Percentiles rank a stretch among this genome's conserved stretches.
These are phyloP conservation scores for Fusarium sacchari DNA, from an alignment of 2,329 filamentous ascomycete species.

Conservation along the genomic window DNA sequence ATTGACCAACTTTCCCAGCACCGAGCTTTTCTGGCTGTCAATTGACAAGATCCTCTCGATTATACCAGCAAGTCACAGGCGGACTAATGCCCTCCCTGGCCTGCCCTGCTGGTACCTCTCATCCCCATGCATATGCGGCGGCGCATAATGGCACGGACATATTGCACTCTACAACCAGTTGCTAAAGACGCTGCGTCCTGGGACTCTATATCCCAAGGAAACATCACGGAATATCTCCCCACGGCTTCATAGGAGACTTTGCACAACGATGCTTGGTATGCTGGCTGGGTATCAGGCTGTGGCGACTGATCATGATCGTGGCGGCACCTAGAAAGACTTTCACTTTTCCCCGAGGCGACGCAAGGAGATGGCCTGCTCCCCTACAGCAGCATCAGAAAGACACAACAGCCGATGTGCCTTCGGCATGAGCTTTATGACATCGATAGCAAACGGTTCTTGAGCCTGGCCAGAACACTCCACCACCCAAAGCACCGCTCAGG, in stretches of 20 bases:
- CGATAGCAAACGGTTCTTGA: rapidly evolving
- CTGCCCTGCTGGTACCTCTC: not conserved
- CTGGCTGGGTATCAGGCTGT: not conserved
- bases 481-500: rapidly evolving
- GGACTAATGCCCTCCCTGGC: rapidly evolving
- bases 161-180: not conserved
- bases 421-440: not conserved
- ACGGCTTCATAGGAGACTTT: not conserved
- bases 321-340: not conserved
- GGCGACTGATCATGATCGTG: not conserved
- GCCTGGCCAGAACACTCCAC: too few relatives aligned
- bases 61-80: not conserved
- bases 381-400: rapidly evolving
- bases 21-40: rapidly evolving
- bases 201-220: rapidly evolving
- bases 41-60: not conserved
- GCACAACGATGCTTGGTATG: rapidly evolving
- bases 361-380: rapidly evolving
- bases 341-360: rapidly evolving
- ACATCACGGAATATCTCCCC: rapidly evolving
- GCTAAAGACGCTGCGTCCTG: rapidly evolving
- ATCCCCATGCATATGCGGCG: too few relatives aligned
- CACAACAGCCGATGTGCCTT: rapidly evolving
- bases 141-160: not conserved
- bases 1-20: not conserved